Base-by-base conservation (phyloP, 2,329 filamentous ascomycete species). In the Colletotrichum sp. region DNA sequence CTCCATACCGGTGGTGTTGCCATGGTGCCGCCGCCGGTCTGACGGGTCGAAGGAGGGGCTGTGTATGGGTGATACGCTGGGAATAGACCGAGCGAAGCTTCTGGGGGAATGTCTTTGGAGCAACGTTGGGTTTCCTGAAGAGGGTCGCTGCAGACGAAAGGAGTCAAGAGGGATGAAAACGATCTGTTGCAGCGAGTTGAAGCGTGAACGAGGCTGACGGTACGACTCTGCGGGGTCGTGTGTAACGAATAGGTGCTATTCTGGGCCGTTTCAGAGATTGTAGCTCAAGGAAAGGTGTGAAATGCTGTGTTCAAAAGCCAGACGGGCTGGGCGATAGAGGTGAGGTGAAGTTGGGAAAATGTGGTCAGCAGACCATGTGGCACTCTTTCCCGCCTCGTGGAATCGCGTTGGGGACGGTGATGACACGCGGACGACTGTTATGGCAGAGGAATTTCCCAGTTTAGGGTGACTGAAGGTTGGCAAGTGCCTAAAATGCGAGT, bases 1-100 rank as follows among this genome's bases (percentile, higher is more conserved):
- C 86, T 85, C 90, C 90, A 92, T 79, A 82, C 81, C 69, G 81
- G 81, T n/a, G 79, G 72, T 36, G 77, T 69, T 27, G 81, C 69
- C 86, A 86, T 87, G 65, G 62, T 71, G 39, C 39, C 19, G 19
- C 39, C 19, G 62, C 30, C 29, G 32, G 22, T 36, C 30, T 64
- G 62, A 27, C 25, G 22, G n/a, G 36, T 19, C 29, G 32, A 34
- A n/a, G 59, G 59, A 22, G 12, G 12, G 59, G 29, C 19, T 62
- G 16, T 30, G 59, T n/a, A 22, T 39, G 22, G 34, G 34, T 39
- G 34, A 9, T n/a, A 64, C 22, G 30, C 30, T 36, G 29, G 12
- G n/a, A 32, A 15, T 22, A 11, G 59, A 30, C 29, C 59, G 59
- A 62, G 29, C 29, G 19, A n/a, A 16, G 16, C n/a, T 11, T 62